Evolutionary conservation across 75 land plant species (phyloP), one percentile per base, ranked within the genome.

Genomic region (Pseudotsuga menziesii): DNA sequence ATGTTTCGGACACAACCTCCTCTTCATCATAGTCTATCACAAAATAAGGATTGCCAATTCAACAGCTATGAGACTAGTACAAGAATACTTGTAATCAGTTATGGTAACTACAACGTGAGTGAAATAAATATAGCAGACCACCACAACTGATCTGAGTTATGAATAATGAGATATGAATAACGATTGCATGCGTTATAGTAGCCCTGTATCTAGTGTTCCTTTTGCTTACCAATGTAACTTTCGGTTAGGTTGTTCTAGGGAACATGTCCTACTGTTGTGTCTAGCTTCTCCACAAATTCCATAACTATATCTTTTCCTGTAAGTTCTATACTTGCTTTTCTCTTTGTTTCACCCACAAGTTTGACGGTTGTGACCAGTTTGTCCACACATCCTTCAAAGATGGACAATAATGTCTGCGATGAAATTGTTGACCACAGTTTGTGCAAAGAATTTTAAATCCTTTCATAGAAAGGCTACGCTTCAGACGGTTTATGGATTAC

Each of bases 391-490:
- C 77, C 69, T 74, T 63, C 22, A 88, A 61, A 56, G 78, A 84
- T 19, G 90, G 93, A 62, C 93, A 91, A 75, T 86, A 89, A 78
- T 82, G 78, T 48, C 75, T 84, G 52, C 93, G 79, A 48, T 91
- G 93, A 13, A 90, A 90, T 76, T 91, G 87, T n/a, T 82, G 60
- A 44, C 93, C 91, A 80, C 93, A 91, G 78, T 84, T 75, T 48
- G 67, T 77, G 78, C 91, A 91, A 78, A 58, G 83, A 78, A 84
- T 88, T 77, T 84, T 86, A n/a, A 82, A 79, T 61, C 99, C 97
- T 92, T 85, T 90, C 94, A 96, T 92, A 41, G 89, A 57, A 69
- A 94, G 77, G 79, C 99, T 92, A 77, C 93, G 85, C 80, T 85
- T 85, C 36, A 74, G 77, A 22, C 99, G 94, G 73, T 96, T 32